Conservation (phyloP, 2,329 filamentous ascomycete species). For the Aureobasidium sp. region DNA sequence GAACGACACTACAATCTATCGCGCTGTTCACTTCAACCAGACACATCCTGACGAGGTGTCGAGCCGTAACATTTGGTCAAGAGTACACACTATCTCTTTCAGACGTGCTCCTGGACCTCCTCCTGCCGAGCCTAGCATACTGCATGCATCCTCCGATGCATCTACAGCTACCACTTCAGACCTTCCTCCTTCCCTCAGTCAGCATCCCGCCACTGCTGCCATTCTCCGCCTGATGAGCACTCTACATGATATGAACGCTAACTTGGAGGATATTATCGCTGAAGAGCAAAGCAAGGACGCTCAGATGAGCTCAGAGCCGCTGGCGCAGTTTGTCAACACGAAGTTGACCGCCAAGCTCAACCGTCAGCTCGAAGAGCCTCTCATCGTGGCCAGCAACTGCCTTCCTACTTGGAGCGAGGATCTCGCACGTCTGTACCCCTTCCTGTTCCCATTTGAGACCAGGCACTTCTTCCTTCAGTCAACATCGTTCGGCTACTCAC, state of each 20-base stretch:
- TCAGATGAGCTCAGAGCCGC: slow-evolving; percentile 68
- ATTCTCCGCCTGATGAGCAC: slow-evolving; percentile 85
- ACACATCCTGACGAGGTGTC: slow-evolving; percentile 55
- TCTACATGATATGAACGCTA: slow-evolving; percentile 84
- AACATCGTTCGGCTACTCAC: slow-evolving; percentile 93
- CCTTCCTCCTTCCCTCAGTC: slow-evolving; percentile 70
- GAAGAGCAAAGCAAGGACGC: slow-evolving; percentile 60
- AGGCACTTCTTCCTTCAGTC: slow-evolving; percentile 94
- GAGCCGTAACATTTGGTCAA: slow-evolving; percentile 77
- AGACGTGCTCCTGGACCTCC: slow-evolving; percentile 76
- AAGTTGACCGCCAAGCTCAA: slow-evolving; percentile 98
- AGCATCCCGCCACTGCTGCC: slow-evolving; percentile 74
- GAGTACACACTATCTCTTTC: slow-evolving; percentile 86
- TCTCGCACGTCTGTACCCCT: slow-evolving; percentile 84
- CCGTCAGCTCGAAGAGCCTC: slow-evolving; percentile 87
- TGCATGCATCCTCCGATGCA: slow-evolving; percentile 45
- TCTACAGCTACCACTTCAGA: slow-evolving; percentile 49
- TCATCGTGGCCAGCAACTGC: slow-evolving; percentile 95
- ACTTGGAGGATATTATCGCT: slow-evolving; percentile 71
- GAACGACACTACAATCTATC: slow-evolving; percentile 92
- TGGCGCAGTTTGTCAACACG: slow-evolving; percentile 95
- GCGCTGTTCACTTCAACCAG: slow-evolving; percentile 73
- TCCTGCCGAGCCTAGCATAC: slow-evolving; percentile 60
- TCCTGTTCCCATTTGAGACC: slow-evolving; percentile 96
- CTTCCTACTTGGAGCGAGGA: slow-evolving; percentile 95